Evolutionary conservation across 495 filamentous ascomycete genomes (phyloP), one percentile per base, ranked within the genome.

Genomic region (Trichoderma parareesei): DNA sequence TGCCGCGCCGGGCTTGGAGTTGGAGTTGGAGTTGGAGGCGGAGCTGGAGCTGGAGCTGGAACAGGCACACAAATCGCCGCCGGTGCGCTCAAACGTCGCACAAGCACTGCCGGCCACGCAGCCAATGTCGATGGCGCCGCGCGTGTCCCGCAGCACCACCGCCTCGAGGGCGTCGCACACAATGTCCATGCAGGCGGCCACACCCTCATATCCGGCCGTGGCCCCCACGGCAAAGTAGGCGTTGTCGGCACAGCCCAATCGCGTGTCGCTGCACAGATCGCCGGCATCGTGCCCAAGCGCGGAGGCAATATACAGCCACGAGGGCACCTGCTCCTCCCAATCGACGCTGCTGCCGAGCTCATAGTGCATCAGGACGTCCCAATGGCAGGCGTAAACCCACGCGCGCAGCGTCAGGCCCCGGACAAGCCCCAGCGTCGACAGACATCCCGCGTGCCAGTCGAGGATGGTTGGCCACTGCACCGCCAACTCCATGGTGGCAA

Each of bases 151-250:
- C 5, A 49, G 46, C 46, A 49, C 46, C 7, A 49, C 46, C 4
- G 46, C 46, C 8, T 49, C 46, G n/a, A 49, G 46, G 16, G 46
- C 46, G 8, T 49, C 46, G n/a, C 46, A 49, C 46, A 49, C 5
- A 18, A 49, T 49, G n/a, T 49, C 46, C 46, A 49, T 49, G 46
- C 46, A 49, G 46, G 46, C 46, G n/a, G 46, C 46, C 3, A 49
- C 46, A 49, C 46, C 46, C n/a, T 49, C 46, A 18, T 49, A 49
- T 49, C 46, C 46, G 20, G 46, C 46, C 46, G 18, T 18, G 46
- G 16, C 46, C 4, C 46, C 46, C n/a, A 49, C 46, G 14, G 46
- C 46, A 20, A 49, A 49, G 46, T 49, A 49, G n/a, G 16, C 16
- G 46, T 49, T 49, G 46, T 49, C 46, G 7, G n/a, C 20, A 20